Evolutionary conservation across 257 asterid species (phyloP), one percentile per base, ranked within the genome.

Genomic region (Solanum sitiens): DNA sequence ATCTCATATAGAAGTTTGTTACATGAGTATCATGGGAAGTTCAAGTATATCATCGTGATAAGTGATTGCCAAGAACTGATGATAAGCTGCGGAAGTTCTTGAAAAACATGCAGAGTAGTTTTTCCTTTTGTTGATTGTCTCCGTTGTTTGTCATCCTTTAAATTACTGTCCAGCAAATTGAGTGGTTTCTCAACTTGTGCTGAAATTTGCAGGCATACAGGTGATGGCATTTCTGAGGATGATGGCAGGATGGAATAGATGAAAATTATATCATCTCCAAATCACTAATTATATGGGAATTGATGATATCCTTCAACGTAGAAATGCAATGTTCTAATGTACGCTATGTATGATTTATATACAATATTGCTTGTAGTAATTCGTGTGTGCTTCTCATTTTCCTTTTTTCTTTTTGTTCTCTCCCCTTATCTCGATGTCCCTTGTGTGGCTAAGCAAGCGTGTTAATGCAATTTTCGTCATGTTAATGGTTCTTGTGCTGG

Each of bases 201-300:
- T 86, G 45, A 65, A 84, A 86, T 80, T 91, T 77, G 86, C 96
- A 95, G 98, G 94, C 96, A 93, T 87, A 93, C 92, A 13, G 97
- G 98, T 56, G 95, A 95, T 87, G 96, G 95, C 44, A 87, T 70
- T 6, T 91, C 97, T 0, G 96, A 94, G 50, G 95, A 90, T 72
- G 93, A 89, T 87, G 92, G 92, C 92, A 92, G 95, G 91, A 88
- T 40, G 75, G 94, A 91, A 92, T 87, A 75, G 92, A 88, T 88
- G 85, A 91, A 27, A 83, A 83, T 70, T 75, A 85, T 47, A 77
- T 84, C 71, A 72, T 83, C 89, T 73, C 40, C 56, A 25, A 35
- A 45, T 87, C 56, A 75, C 91, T 86, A 11, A n/a, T 59, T 13
- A 33, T 33, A 32, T 20, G 86, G 71, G 27, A 47, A 18, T 87